A percentile compares a stretch with the other conserved stretches of the same genome.
Evolutionary conservation across 2,329 filamentous ascomycete genomes (phyloP).

Genomic region (Sarocladiaceae sp.): DNA sequence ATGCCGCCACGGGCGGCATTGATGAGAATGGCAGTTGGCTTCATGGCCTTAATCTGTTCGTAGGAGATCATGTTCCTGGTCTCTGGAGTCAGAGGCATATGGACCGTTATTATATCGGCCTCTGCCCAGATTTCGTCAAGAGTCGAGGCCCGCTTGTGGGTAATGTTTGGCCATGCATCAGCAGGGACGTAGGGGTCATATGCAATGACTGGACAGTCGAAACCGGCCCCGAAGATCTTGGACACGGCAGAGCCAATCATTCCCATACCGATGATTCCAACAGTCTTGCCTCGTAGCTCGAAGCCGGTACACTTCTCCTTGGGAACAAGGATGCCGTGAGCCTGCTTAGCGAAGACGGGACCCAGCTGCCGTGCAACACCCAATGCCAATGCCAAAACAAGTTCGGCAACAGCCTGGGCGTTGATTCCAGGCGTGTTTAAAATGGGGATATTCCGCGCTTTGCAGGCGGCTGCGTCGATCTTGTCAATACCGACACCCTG

Average conservation of each 20-base stretch:
- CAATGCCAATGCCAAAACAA: conserved; percentile 27
- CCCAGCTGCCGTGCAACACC: conserved; percentile 25
- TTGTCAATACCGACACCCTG: conserved; percentile 40
- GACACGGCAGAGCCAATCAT: conserved; percentile 32
- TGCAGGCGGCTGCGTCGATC: conserved; percentile 32
- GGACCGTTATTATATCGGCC: conserved; percentile 31
- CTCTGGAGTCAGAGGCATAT: conserved; percentile 30
- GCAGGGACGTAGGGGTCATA: conserved; percentile 30
- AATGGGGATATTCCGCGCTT: conserved; percentile 30
- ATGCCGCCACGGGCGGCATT: conserved; percentile 36
- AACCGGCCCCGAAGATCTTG: conserved; percentile 30
- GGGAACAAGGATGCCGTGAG: conserved; percentile 20
- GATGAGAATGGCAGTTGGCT: conserved; percentile 32
- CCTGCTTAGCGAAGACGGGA: conserved; percentile 22
- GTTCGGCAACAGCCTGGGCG: conserved; percentile 32
- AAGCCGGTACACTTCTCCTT: conserved; percentile 39
- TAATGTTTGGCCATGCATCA: conserved; percentile 27
- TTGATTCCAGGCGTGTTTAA: conserved; percentile 40
- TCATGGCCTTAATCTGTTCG: conserved; percentile 28
- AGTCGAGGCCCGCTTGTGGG: conserved; percentile 23
- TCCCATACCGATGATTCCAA: conserved; percentile 35
- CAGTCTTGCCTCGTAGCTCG: conserved; percentile 26
- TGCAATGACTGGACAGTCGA: conserved; percentile 28
- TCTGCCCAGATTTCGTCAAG: conserved; percentile 26
- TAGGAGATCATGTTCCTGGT: conserved; percentile 28